phyloP scores from a whole-genome alignment of 441 rosid species.

The California macrophylla region DNA sequence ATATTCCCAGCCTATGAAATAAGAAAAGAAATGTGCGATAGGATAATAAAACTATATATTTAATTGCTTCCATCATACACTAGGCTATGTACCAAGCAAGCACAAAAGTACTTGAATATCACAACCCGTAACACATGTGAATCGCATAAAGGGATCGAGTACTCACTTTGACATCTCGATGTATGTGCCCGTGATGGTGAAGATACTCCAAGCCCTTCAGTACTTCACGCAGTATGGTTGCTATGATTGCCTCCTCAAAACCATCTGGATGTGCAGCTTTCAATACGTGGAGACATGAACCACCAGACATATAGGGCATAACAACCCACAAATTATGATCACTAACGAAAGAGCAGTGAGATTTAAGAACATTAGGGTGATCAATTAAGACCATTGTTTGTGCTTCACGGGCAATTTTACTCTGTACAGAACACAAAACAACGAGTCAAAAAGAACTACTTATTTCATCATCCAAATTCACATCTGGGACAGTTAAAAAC shows the following conservation, averaged over 20 bases:
- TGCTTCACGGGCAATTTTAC: slow-evolving; percentile 78
- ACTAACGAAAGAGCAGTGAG: slow-evolving; percentile 83
- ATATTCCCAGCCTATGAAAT: slow-evolving; percentile 71
- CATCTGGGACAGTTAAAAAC: background rate
- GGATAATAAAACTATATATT: slow-evolving; percentile 9
- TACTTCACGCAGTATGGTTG: slow-evolving; percentile 73
- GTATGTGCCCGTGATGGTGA: slow-evolving; percentile 96
- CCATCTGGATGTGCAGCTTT: slow-evolving; percentile 94
- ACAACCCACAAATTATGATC: slow-evolving; percentile 92
- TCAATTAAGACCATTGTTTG: slow-evolving; percentile 91
- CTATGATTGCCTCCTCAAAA: slow-evolving; percentile 81
- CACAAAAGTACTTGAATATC: background rate
- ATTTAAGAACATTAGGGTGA: slow-evolving; percentile 85
- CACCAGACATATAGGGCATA: slow-evolving; percentile 97
- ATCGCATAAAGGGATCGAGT: background rate
- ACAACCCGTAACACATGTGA: background rate
- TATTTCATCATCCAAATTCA: background rate
- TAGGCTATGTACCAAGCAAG: background rate
- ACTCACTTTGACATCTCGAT: slow-evolving; percentile 88
- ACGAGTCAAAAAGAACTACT: background rate
- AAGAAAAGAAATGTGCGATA: slow-evolving; percentile 12
- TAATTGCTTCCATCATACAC: background rate
- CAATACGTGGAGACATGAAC: slow-evolving; percentile 89
- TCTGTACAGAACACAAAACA: slow-evolving; percentile 28
- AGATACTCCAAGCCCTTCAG: slow-evolving; percentile 91